Evolutionary conservation across 305 asterid genomes (phyloP).

Genomic region (Caryopteris hybrid): DNA sequence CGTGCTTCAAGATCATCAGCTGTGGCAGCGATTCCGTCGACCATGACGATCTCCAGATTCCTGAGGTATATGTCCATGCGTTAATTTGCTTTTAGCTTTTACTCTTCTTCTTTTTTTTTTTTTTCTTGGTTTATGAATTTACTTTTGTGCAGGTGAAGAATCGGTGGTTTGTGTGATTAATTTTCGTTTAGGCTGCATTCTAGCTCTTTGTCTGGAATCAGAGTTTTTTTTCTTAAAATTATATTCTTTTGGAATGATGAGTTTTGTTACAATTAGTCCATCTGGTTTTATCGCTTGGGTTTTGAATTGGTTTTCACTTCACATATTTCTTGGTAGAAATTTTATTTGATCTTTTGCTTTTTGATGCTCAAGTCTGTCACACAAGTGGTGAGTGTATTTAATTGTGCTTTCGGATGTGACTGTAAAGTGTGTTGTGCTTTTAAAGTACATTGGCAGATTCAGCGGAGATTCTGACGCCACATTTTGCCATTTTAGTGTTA

Average conservation of each 20-base stretch:
- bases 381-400: conserved; percentile 16
- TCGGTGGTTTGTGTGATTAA: neutral
- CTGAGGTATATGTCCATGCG: conserved; percentile 40
- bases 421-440: conserved; percentile 5
- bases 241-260: too few species aligned
- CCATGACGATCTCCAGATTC: conserved; percentile 61
- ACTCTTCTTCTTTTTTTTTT: neutral
- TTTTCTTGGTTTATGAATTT: neutral
- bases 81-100: neutral
- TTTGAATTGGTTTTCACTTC: conserved; percentile 16
- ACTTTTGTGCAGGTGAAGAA: conserved; percentile 1
- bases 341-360: conserved; percentile 1
- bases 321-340: neutral
- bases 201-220: neutral
- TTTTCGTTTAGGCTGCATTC: neutral
- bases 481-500: conserved; percentile 1
- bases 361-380: conserved; percentile 11
- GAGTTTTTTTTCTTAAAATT: neutral
- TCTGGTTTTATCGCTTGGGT: conserved; percentile 5
- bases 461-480: conserved; percentile 2
- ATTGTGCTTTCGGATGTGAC: neutral
- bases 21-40: conserved; percentile 79
- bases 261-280: neutral
- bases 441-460: neutral
- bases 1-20: conserved; percentile 82